Percentiles rank a stretch among this genome's conserved stretches.
phyloP scores from a whole-genome alignment of 768 basidiomycete genomes.

The Galerina sulciceps region DNA sequence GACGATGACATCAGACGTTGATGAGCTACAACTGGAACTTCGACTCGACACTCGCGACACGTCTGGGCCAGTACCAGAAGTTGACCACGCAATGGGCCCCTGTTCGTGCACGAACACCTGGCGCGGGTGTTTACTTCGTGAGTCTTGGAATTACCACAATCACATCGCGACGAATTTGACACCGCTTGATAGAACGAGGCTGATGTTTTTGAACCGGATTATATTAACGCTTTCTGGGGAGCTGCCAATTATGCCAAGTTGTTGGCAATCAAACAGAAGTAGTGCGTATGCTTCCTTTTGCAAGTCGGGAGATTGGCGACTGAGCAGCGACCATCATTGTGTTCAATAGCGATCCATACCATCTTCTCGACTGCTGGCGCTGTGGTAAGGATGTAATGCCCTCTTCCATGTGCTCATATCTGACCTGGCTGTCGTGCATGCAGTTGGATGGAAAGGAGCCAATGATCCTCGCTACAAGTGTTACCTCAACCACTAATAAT shows the following conservation, averaged over 20 bases:
- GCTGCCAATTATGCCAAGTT: conserved; percentile 10
- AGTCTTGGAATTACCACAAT: background rate
- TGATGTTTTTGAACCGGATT: conserved; percentile 21
- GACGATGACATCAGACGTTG: conserved; percentile 4
- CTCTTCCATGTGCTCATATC: background rate
- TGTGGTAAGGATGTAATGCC: conserved; percentile 10
- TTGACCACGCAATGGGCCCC: conserved; percentile 14
- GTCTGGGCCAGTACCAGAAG: conserved; percentile 15
- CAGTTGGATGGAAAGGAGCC: conserved; percentile 23
- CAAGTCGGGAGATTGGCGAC: no score
- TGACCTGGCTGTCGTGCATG: background rate
- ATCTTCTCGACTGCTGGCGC: conserved; percentile 23
- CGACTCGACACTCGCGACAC: conserved; percentile 15
- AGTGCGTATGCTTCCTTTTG: conserved; percentile 3
- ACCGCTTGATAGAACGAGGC: conserved; percentile 16
- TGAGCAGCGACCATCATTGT: background rate
- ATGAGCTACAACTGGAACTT: conserved; percentile 24
- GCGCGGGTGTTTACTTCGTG: conserved; percentile 19
- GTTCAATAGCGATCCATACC: conserved; percentile 17
- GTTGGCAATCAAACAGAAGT: conserved; percentile 21
- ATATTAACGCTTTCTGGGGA: conserved; percentile 19
- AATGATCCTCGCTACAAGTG: conserved; percentile 17
- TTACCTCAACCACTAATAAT: conserved; percentile 7
- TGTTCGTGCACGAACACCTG: conserved; percentile 17
- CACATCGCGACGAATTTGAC: no score